Evolutionary conservation across 2,329 filamentous ascomycete species (phyloP).

Genomic region (Nannizziopsis barbatae): DNA sequence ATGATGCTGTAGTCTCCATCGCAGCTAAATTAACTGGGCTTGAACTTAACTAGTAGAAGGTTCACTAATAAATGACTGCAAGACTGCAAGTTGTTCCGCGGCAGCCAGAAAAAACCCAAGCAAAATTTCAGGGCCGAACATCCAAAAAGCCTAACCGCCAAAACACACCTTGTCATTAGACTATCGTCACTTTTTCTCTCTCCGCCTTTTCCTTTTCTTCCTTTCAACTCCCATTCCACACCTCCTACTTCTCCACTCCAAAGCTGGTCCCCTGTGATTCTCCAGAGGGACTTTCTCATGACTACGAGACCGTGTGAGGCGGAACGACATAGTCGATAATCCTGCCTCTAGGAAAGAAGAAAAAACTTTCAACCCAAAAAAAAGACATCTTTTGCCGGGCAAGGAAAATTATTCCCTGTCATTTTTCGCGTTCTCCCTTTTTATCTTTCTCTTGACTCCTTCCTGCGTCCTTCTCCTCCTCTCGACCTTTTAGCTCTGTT

Average conservation of each 20-base stretch:
- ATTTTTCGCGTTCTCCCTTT: background rate
- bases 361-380: background rate
- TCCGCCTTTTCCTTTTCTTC: background rate
- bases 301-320: constrained; percentile 15
- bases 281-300: constrained; percentile 16
- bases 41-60: background rate
- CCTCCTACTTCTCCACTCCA: background rate
- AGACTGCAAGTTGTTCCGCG: no score
- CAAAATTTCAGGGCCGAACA: background rate
- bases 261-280: constrained; percentile 2
- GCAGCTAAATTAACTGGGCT: no score
- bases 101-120: no score
- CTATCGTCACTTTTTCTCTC: constrained; percentile 1
- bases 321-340: constrained; percentile 19
- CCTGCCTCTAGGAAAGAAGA: constrained; percentile 11
- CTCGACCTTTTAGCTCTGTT: background rate
- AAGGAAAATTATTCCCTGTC: constrained; percentile 9
- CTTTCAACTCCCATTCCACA: background rate
- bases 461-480: background rate
- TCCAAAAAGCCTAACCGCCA: constrained; percentile 7
- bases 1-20: no score
- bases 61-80: no score
- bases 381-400: background rate
- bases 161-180: background rate
- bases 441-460: background rate